A percentile compares a stretch with the other conserved stretches of the same genome.
phyloP scores from a whole-genome alignment of 768 basidiomycete genomes.

The Suillus weaverae region DNA sequence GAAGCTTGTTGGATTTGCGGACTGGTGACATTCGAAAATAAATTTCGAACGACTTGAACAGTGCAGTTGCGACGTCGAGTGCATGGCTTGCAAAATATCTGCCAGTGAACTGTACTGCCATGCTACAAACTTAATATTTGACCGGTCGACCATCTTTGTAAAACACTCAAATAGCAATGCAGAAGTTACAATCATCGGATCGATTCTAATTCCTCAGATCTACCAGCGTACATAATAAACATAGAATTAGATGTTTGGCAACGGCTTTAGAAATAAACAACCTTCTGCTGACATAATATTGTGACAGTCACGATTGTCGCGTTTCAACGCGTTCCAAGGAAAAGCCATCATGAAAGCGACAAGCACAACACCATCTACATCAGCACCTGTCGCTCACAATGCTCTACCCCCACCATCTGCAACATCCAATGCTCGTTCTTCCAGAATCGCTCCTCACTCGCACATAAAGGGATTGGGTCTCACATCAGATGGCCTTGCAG shows the following conservation, averaged over 20 bases:
- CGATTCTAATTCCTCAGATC: background rate
- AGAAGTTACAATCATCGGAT: background rate
- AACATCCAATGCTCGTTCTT: slow-evolving; percentile 61
- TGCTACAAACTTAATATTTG: background rate
- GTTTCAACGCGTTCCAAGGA: background rate
- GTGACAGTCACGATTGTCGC: slow-evolving; percentile 6
- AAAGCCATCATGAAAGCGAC: slow-evolving; percentile 35
- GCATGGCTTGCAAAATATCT: background rate
- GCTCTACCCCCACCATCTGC: slow-evolving; percentile 70
- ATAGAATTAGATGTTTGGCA: slow-evolving; percentile 3
- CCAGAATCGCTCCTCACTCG: slow-evolving; percentile 87
- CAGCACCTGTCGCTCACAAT: slow-evolving; percentile 66
- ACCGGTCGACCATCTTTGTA: background rate
- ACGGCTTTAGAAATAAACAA: slow-evolving; percentile 12
- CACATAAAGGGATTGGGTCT: slow-evolving; percentile 97
- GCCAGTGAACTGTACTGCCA: background rate
- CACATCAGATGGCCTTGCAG: slow-evolving; percentile 78
- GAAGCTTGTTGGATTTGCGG: slow-evolving; percentile 46
- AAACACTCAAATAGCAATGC: background rate
- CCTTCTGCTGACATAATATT: slow-evolving; percentile 12
- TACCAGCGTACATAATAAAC: too few species aligned
- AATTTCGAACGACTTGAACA: background rate
- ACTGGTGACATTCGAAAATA: slow-evolving; percentile 35
- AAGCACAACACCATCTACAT: slow-evolving; percentile 46
- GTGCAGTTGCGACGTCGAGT: background rate